phyloP scores from a whole-genome alignment of 768 basidiomycete species.

The Panellus pusillus region DNA sequence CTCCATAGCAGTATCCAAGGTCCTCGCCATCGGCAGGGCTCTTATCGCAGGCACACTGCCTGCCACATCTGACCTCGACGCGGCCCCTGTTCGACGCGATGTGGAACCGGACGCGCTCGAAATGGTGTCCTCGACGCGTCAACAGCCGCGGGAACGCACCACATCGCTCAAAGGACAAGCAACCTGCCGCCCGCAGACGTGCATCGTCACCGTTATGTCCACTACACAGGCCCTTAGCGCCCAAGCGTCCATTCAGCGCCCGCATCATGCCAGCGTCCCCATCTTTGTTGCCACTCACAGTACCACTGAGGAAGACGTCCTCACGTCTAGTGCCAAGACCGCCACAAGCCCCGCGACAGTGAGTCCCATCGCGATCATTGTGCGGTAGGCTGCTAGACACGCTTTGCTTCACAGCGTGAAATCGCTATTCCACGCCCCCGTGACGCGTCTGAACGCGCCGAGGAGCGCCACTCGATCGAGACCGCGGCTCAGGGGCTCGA shows the following conservation, averaged over 20 bases:
- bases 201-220: conserved; percentile 4
- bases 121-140: conserved; percentile 6
- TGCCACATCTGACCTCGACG: background rate
- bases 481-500: too few species aligned
- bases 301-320: background rate
- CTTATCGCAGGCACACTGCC: background rate
- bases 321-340: background rate
- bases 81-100: background rate
- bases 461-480: background rate
- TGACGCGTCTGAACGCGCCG: conserved; percentile 4
- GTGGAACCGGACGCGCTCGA: conserved; percentile 2
- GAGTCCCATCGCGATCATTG: background rate
- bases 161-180: conserved; percentile 8
- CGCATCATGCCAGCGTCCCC: background rate
- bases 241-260: background rate
- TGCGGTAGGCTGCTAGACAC: background rate
- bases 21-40: background rate
- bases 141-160: conserved; percentile 1
- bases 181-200: conserved; percentile 1
- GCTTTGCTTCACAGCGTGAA: background rate
- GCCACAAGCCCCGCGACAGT: background rate
- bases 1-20: too few species aligned
- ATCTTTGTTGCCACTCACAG: conserved; percentile 12
- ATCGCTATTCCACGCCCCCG: background rate
- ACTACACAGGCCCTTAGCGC: conserved; percentile 8